Conservation (phyloP, 305 asterid species). For the Solanum hybrid region DNA sequence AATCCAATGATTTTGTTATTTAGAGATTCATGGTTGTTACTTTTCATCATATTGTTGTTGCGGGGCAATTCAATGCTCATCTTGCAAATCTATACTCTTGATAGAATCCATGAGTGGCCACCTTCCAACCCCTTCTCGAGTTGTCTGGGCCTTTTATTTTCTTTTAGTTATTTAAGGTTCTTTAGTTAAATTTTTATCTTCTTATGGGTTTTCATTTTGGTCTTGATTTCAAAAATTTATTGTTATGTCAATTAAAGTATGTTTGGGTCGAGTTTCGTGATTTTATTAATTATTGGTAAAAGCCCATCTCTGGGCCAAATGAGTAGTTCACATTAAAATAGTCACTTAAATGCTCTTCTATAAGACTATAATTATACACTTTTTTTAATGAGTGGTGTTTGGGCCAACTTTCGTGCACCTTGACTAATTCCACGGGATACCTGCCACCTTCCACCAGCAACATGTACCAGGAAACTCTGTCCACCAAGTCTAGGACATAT, state of each 20-base stretch:
- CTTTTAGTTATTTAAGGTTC: background rate
- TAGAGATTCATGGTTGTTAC: background rate
- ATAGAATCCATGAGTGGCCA: background rate
- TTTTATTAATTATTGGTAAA: background rate
- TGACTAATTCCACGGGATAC: too few species aligned
- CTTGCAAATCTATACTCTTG: background rate
- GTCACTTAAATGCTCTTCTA: background rate
- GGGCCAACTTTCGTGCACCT: too few species aligned
- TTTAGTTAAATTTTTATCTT: background rate
- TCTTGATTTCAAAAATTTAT: background rate
- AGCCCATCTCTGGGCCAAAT: background rate
- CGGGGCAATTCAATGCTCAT: background rate
- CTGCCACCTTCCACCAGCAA: too few species aligned
- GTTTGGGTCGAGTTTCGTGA: background rate
- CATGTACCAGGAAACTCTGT: too few species aligned
- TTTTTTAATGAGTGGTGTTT: too few species aligned
- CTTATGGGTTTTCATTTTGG: background rate
- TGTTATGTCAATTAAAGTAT: background rate
- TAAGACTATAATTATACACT: background rate
- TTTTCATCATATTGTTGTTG: background rate
- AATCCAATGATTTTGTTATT: background rate
- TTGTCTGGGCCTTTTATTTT: background rate
- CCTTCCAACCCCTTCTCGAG: background rate
- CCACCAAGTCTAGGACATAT: too few species aligned
- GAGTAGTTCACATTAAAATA: background rate